Evolutionary conservation across 2,329 filamentous ascomycete genomes (phyloP).

Genomic region (Clonostachys rosea): DNA sequence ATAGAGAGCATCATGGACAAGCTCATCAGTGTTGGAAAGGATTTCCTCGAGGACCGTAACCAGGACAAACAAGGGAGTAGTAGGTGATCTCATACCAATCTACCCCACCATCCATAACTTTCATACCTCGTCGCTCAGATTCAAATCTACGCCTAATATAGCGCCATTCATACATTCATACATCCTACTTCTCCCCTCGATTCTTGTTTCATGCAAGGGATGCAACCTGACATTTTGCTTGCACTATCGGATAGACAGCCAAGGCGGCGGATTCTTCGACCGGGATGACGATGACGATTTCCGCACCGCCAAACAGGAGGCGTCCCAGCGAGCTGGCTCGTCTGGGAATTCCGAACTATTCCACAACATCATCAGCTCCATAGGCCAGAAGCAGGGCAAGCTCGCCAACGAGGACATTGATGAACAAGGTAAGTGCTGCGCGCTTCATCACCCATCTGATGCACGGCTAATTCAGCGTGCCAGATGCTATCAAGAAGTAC

Average conservation of each 20-base stretch:
- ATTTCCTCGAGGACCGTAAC: constrained; percentile 23
- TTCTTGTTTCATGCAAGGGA: neutral
- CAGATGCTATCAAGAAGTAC: constrained; percentile 70
- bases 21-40: constrained; percentile 28
- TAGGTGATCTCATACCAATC: constrained; percentile 3
- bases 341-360: constrained; percentile 45
- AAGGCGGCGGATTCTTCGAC: constrained; percentile 25
- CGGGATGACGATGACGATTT: constrained; percentile 43
- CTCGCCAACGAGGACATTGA: constrained; percentile 41
- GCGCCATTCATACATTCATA: too few species aligned
- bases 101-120: neutral
- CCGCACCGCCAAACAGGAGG: constrained; percentile 40
- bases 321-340: constrained; percentile 37
- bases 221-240: constrained; percentile 2
- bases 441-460: neutral
- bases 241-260: constrained; percentile 9
- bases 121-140: neutral
- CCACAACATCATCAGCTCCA: constrained; percentile 36
- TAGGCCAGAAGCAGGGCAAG: constrained; percentile 43
- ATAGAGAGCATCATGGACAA: constrained; percentile 25
- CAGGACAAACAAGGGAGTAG: constrained; percentile 16
- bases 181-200: neutral
- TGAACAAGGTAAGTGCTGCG: constrained; percentile 36
- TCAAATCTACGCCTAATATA: neutral
- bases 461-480: too few species aligned